Conservation (phyloP, 768 basidiomycete genomes). For the Podaxis sp. region DNA sequence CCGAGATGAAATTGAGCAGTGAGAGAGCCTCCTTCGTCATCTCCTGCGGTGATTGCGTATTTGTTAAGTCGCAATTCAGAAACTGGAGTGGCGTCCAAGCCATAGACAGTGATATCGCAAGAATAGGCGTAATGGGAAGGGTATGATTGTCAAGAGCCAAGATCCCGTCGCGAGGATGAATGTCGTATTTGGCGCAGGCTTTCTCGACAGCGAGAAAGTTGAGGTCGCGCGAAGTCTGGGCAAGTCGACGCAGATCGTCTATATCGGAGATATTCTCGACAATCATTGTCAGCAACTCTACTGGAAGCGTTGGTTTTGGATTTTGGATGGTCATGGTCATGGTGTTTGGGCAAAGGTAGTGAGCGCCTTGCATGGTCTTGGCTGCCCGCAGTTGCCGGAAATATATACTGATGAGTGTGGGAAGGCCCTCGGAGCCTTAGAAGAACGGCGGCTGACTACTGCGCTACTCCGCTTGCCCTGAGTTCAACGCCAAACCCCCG, state of each 20-base stretch:
- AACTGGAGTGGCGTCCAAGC: constrained; percentile 1
- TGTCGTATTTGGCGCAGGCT: constrained; percentile 6
- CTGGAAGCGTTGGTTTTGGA: background rate
- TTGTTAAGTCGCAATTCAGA: constrained; percentile 16
- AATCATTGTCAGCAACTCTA: constrained; percentile 6
- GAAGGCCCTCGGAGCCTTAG: background rate
- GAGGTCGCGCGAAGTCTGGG: constrained; percentile 13
- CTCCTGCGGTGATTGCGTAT: background rate
- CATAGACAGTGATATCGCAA: constrained; percentile 11
- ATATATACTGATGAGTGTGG: background rate
- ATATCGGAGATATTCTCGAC: constrained; percentile 2
- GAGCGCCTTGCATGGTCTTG: background rate
- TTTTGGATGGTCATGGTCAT: background rate
- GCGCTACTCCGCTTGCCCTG: background rate
- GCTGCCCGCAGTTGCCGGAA: background rate
- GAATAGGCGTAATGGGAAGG: background rate
- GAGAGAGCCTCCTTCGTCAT: constrained; percentile 3
- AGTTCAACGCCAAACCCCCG: background rate
- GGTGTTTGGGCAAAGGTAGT: background rate
- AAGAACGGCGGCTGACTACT: background rate
- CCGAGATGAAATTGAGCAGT: constrained; percentile 6
- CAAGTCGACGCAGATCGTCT: constrained; percentile 2
- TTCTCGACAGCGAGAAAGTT: constrained; percentile 9
- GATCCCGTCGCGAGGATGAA: background rate
- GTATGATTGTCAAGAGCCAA: background rate